Base-by-base conservation (phyloP, 495 filamentous ascomycete species). In the Schizothecium vesticola region DNA sequence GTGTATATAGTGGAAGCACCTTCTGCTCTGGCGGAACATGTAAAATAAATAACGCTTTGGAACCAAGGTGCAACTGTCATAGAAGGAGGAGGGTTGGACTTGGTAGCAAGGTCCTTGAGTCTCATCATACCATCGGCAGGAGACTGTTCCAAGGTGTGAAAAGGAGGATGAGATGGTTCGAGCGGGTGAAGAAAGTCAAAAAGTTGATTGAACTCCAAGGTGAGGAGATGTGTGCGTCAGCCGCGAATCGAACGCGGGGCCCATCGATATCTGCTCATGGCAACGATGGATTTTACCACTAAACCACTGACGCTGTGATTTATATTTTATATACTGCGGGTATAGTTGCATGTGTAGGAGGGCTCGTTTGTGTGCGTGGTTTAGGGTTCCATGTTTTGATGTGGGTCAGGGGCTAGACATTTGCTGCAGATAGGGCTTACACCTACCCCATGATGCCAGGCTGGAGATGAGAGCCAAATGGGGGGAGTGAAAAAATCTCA, bases 171-270 rank as follows among this genome's bases (percentile, higher is more conserved):
- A 33, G 31, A 33, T 28, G 3, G 6, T 13, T 33, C 31, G 31
- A 12, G 31, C 2, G 1, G 3, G 36, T 2, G 36, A 51, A n/a
- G 1, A n/a, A 51, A 0, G 19, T 5, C 36, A 51, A 51, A 51
- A 51, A 51, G 1, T 7, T 1, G 0, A 19, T 7, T 7, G 4
- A 2, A 8, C 5, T 8, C 36, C 36, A 4, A 51, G 6, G 16
- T 5, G 16, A 7, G 13, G 19, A 1, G 36, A n/a, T n/a, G 6
- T 8, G 19, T 80, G 79, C 79, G 79, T 78, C 77, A 80, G 79
- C 80, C 80, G 80, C 78, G 80, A 81, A 82, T 82, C 80, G 80
- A 82, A 82, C 80, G 78, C 80, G 80, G 80, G 80, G 80, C 80
- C 80, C 80, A 82, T 82, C 80, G 80, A 82, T 78, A 9, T 2